Conservation (phyloP, 2,329 filamentous ascomycete species). For the Apiospora pterosperma region DNA sequence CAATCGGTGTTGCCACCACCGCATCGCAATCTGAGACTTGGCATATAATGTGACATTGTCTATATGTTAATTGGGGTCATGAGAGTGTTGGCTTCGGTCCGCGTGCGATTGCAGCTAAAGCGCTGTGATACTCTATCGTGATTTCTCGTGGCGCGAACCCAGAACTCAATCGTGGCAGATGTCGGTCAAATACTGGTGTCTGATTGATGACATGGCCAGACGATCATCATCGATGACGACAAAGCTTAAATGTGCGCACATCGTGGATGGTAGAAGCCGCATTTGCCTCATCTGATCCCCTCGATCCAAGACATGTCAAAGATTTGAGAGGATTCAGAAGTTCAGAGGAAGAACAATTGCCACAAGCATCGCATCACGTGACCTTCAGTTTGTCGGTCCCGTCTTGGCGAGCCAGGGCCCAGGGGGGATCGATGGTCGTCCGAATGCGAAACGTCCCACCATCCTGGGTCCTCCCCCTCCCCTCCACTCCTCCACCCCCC, state of each 20-base stretch:
- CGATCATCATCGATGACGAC: neutral
- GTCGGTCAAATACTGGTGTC: neutral
- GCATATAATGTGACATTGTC: too few relatives aligned
- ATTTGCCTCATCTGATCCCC: neutral
- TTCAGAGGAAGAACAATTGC: neutral
- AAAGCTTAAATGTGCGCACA: neutral
- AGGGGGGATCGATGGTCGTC: neutral
- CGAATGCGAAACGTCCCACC: neutral
- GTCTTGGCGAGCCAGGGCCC: too few relatives aligned
- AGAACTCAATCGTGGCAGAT: neutral
- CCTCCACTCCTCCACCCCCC: neutral
- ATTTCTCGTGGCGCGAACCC: neutral
- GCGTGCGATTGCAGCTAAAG: neutral
- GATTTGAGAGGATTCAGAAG: neutral
- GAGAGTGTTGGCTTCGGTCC: neutral
- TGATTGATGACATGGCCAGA: neutral
- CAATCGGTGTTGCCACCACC: too few relatives aligned
- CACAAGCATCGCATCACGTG: neutral
- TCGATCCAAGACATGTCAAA: neutral
- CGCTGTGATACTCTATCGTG: neutral
- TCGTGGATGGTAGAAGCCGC: neutral
- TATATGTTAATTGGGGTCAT: neutral
- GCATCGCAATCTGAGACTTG: too few relatives aligned
- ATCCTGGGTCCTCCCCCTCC: neutral
- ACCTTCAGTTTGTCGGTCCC: neutral